Percentiles rank a stretch among this genome's conserved stretches.
Evolutionary conservation across 2,329 filamentous ascomycete species (phyloP).

Genomic region (Eutypella sp.): DNA sequence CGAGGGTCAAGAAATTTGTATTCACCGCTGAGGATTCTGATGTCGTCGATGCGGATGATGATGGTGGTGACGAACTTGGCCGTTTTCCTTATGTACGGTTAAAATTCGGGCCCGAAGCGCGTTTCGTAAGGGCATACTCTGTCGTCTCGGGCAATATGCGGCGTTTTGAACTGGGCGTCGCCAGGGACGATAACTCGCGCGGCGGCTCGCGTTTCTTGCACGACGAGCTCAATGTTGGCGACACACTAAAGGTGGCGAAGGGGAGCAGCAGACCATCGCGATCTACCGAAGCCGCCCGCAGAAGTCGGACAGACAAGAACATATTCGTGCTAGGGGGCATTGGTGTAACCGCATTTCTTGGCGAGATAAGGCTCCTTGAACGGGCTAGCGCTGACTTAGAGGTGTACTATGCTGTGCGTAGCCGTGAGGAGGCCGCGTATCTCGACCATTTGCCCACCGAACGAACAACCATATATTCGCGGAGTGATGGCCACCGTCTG

Average conservation of each 20-base stretch:
- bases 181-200: constrained; percentile 48
- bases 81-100: constrained; percentile 52
- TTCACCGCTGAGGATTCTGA: constrained; percentile 39
- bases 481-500: constrained; percentile 19
- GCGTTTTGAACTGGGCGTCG: constrained; percentile 54
- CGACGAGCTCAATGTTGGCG: constrained; percentile 42
- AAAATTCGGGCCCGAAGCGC: constrained; percentile 49
- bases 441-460: constrained; percentile 17
- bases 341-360: constrained; percentile 25
- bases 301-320: constrained; percentile 12
- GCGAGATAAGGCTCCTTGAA: constrained; percentile 16
- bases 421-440: constrained; percentile 22
- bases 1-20: constrained; percentile 44
- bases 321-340: constrained; percentile 27
- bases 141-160: constrained; percentile 47
- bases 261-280: constrained; percentile 12
- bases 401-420: constrained; percentile 26
- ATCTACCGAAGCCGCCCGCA: constrained; percentile 6
- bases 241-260: constrained; percentile 39
- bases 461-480: constrained; percentile 22
- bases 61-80: constrained; percentile 25
- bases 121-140: constrained; percentile 51
- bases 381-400: constrained; percentile 15
- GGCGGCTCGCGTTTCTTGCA: constrained; percentile 59
- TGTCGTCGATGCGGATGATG: constrained; percentile 26